Evolutionary conservation across 129 eudicot genomes (phyloP).

Genomic region (Flaveria bidentis): DNA sequence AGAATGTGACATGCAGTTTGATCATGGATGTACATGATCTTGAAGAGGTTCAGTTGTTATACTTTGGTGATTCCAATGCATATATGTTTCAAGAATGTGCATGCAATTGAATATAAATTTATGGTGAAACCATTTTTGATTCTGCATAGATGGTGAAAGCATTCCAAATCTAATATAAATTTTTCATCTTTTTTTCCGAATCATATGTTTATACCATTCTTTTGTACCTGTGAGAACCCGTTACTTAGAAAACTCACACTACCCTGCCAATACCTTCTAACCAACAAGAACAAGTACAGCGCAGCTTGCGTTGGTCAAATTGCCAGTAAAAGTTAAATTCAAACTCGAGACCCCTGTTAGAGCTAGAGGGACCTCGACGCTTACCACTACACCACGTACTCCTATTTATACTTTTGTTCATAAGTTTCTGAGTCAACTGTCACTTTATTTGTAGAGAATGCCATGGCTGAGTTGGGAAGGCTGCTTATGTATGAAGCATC

Average conservation of each 20-base stretch:
- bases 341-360: too few relatives aligned
- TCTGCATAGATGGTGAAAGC: neutral
- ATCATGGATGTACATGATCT: too few relatives aligned
- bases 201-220: too few relatives aligned
- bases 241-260: too few relatives aligned
- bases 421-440: neutral
- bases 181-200: neutral
- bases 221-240: too few relatives aligned
- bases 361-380: too few relatives aligned
- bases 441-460: slow-evolving; percentile 52
- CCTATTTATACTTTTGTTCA: neutral
- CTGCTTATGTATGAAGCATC: slow-evolving; percentile 94
- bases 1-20: slow-evolving; percentile 9
- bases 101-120: slow-evolving; percentile 6
- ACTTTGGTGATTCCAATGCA: neutral
- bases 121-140: neutral
- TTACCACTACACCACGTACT: too few relatives aligned
- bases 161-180: neutral
- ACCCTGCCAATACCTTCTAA: too few relatives aligned
- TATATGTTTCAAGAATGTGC: neutral
- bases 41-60: neutral
- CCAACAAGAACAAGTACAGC: too few relatives aligned
- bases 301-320: too few relatives aligned
- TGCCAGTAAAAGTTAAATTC: too few relatives aligned
- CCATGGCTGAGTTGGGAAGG: slow-evolving; percentile 98